phyloP scores from a whole-genome alignment of 2,329 filamentous ascomycete genomes.

The Colletotrichum cordylinicola region DNA sequence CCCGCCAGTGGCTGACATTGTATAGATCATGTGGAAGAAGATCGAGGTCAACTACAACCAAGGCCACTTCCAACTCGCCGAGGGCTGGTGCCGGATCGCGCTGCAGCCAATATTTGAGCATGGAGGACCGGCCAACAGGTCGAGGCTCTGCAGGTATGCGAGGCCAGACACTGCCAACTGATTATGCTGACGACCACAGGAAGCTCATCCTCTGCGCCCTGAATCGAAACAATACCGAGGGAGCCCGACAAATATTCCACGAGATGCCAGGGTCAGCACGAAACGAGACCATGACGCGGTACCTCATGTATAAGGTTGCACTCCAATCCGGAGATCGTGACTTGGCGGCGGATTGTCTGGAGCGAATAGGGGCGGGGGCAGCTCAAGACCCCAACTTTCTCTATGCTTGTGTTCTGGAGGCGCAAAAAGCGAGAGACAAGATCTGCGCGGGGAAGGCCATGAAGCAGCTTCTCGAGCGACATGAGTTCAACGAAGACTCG shows the following conservation, averaged over 20 bases:
- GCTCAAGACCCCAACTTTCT: constrained; percentile 67
- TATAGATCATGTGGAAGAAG: constrained; percentile 80
- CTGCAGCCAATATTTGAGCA: constrained; percentile 71
- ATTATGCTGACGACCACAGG: constrained; percentile 47
- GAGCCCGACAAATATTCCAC: constrained; percentile 60
- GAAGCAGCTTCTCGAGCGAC: constrained; percentile 35
- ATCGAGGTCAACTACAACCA: constrained; percentile 65
- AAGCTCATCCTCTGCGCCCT: constrained; percentile 77
- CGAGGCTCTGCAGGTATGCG: constrained; percentile 69
- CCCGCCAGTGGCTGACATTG: constrained; percentile 13
- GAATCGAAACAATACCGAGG: constrained; percentile 57
- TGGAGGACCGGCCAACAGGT: constrained; percentile 68
- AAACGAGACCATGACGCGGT: constrained; percentile 70
- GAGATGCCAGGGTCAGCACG: constrained; percentile 64
- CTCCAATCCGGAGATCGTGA: constrained; percentile 63
- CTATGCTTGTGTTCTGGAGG: constrained; percentile 82
- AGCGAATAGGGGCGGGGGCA: constrained; percentile 59
- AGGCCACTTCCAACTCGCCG: constrained; percentile 58
- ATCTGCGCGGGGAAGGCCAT: constrained; percentile 53
- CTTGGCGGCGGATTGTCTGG: constrained; percentile 68
- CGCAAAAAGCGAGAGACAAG: constrained; percentile 69
- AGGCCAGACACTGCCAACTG: not conserved
- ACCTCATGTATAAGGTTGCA: constrained; percentile 77
- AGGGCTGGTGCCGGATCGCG: constrained; percentile 75
- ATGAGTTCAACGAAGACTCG: constrained; percentile 23